Evolutionary conservation across 1,284 basidiomycete species (phyloP), one percentile per base, ranked within the genome.

Genomic region (Rhodofomes roseus): DNA sequence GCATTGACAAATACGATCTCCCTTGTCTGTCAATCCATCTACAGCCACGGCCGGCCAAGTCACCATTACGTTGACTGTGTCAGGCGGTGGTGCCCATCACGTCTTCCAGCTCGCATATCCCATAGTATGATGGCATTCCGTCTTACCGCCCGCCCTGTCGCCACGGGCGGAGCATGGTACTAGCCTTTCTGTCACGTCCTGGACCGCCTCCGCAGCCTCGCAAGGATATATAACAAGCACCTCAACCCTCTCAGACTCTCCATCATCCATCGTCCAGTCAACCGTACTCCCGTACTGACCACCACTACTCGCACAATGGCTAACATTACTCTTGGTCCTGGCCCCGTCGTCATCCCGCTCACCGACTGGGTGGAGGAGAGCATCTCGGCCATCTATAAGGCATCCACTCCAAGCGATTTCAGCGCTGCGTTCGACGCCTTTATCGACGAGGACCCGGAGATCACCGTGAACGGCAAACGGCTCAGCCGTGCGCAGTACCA

Each of bases 391-490:
- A 22, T 79, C 55, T 70, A 76, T 55, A 43, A 66, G 37, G 70
- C 76, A 11, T 75, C 70, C 46, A 70, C 67, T 1, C 41, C 62
- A 18, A 52, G 52, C 0, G 68, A 64, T 14, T 79, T 79, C 56
- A 53, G 72, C 37, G 34, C 54, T 8, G 66, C 70, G 2, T 78
- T 78, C 62, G 70, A 76, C 25, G 63, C 60, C 0, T 76, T 74
- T 50, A 68, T 79, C 59, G 65, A 70, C 1, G 7, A 63, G 25
- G n/a, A 72, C 4, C 68, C 69, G 27, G 62, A 54, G 4, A 68
- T 78, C 56, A 67, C 63, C 9, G 62, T 79, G 57, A 79, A 79
- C 59, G 76, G 72, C 39, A 62, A 72, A 51, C 20, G 59, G 16
- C 50, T 68, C 27, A 60, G 63, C 27, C 63, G 65, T 53, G 68